Conservation (phyloP, 768 basidiomycete genomes). For the Phaffia tasmanica region DNA sequence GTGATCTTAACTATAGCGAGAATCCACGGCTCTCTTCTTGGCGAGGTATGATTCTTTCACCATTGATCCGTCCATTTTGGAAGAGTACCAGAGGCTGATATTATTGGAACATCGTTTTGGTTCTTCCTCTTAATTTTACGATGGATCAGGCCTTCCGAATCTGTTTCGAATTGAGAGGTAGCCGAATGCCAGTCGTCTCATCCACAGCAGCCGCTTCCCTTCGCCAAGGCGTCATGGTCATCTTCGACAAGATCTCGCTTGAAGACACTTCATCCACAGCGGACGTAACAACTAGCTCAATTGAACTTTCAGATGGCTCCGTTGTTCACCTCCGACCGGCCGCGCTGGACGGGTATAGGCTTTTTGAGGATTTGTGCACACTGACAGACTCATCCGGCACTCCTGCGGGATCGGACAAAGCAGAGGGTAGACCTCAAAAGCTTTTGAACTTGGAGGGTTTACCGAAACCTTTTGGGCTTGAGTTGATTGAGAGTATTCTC, state of each 20-base stretch:
- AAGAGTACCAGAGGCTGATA: too few species aligned
- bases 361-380: constrained; percentile 86
- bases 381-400: constrained; percentile 48
- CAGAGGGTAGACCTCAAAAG: constrained; percentile 49
- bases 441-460: constrained; percentile 72
- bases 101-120: too few species aligned
- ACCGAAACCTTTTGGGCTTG: constrained; percentile 90
- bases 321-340: constrained; percentile 58
- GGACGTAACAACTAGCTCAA: constrained; percentile 38
- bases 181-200: constrained; percentile 88
- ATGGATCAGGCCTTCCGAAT: constrained; percentile 62
- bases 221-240: constrained; percentile 92
- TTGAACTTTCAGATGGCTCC: constrained; percentile 55
- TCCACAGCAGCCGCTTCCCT: constrained; percentile 94
- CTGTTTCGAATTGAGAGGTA: constrained; percentile 92
- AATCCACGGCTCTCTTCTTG: constrained; percentile 67
- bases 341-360: constrained; percentile 68
- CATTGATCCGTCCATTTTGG: neutral
- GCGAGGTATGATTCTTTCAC: constrained; percentile 51
- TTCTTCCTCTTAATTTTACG: neutral
- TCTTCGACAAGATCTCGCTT: constrained; percentile 82
- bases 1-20: constrained; percentile 76
- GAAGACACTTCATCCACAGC: constrained; percentile 50
- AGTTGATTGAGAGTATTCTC: constrained; percentile 89
- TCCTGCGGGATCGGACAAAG: constrained; percentile 19